phyloP scores from a whole-genome alignment of 805 yeast genomes.

The Phaffomyces opuntiae region DNA sequence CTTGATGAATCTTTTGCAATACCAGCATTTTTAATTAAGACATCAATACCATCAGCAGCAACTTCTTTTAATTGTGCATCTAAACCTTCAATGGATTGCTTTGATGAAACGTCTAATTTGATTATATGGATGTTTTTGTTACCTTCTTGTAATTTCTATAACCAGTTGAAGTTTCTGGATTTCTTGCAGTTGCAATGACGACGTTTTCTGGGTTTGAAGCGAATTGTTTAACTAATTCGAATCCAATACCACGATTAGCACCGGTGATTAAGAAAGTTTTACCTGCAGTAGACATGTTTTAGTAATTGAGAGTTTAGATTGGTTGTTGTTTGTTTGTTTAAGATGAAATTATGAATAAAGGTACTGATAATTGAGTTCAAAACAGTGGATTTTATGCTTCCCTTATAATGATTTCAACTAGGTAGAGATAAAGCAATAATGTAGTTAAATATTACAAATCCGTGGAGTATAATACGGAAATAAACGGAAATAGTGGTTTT shows the following conservation, averaged over 20 bases:
- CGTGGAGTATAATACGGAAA: too few relatives aligned
- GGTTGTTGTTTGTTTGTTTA: too few relatives aligned
- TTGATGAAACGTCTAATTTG: slow-evolving; percentile 6
- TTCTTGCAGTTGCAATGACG: slow-evolving; percentile 2
- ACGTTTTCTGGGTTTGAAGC: background rate
- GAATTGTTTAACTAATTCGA: background rate
- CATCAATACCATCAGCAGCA: slow-evolving; percentile 9
- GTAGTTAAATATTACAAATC: too few relatives aligned
- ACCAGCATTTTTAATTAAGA: slow-evolving; percentile 14
- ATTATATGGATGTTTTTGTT: slow-evolving; percentile 6
- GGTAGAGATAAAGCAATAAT: too few relatives aligned
- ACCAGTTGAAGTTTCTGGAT: background rate
- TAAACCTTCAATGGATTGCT: slow-evolving; percentile 9
- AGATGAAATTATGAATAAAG: too few relatives aligned
- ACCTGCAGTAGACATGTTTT: too few relatives aligned
- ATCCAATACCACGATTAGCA: slow-evolving; percentile 7
- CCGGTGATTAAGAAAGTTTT: slow-evolving; percentile 4
- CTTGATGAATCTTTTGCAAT: background rate
- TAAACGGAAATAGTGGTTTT: too few relatives aligned
- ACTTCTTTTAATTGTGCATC: slow-evolving; percentile 1
- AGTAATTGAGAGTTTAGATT: too few relatives aligned
- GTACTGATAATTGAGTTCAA: too few relatives aligned
- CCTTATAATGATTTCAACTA: too few relatives aligned
- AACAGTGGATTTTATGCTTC: too few relatives aligned
- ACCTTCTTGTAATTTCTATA: slow-evolving; percentile 1